Base-by-base conservation (phyloP, 2,329 filamentous ascomycete species). In the Aspergillus glaucus region DNA sequence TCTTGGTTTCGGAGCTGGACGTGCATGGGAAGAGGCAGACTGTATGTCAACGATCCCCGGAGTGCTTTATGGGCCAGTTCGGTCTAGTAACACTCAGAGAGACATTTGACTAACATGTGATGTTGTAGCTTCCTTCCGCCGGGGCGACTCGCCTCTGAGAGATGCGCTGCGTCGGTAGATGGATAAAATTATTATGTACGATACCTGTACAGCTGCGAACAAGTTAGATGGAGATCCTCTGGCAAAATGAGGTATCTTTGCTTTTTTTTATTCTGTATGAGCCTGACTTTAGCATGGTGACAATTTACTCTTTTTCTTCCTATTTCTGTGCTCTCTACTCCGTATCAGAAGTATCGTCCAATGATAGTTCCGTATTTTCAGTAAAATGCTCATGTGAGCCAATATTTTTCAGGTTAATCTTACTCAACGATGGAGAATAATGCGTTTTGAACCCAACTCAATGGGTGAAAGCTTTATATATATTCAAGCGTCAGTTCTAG, bases 11-110 rank as follows among this genome's bases (percentile, higher is more conserved):
- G 93, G 94, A 69, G 91, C 91, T 56, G 93, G 93, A 63, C 84
- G 94, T 65, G 93, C 93, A 50, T 98, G 95, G 79, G 93, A 98
- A 74, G 93, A 98, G 79, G 96, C 93, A 75, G 95, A 98, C 77
- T 87, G 80, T 76, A 85, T 77, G 75, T 66, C 54, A n/a, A 19
- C 24, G 7, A 17, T 32, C 24, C 15, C 22, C 26, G 22, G n/a
- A 3, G 34, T 37, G 8, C 22, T 19, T 30, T 24, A 45, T 6
- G 39, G 17, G 19, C 10, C 39, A n/a, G 15, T 19, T 19, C 9
- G 24, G 24, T 26, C 7, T 26, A 2, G 6, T 26, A 6, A n/a
- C 3, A 5, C 14, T 34, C n/a, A 34, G 12, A 34, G 12, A 14
- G n/a, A 6, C 34, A 9, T n/a, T 8, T 30, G 10, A 12, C 43